Percentiles rank a stretch among this genome's conserved stretches.
Evolutionary conservation across 805 yeast genomes (phyloP).

Genomic region (Ogataea salicorniae): DNA sequence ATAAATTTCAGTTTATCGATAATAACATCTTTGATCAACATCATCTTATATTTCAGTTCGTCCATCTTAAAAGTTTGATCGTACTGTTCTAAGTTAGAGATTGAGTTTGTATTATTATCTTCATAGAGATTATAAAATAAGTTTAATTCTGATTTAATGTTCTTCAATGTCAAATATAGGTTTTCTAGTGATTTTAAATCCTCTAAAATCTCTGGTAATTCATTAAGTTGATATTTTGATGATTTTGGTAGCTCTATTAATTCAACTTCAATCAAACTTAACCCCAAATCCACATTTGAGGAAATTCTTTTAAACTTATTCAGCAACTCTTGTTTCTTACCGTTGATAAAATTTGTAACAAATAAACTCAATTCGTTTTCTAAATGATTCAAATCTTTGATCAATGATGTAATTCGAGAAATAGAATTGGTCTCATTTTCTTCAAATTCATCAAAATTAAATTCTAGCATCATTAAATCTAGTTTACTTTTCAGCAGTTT

Average conservation of each 20-base stretch:
- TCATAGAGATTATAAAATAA: constrained; percentile 3
- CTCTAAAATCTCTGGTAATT: constrained; percentile 30
- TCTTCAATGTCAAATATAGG: constrained; percentile 22
- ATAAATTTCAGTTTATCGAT: constrained; percentile 37
- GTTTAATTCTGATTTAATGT: constrained; percentile 9
- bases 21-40: constrained; percentile 32
- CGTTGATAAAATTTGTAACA: constrained; percentile 31
- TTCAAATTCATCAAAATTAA: constrained; percentile 12
- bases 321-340: constrained; percentile 23
- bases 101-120: constrained; percentile 1
- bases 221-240: constrained; percentile 33
- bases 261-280: constrained; percentile 16
- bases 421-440: constrained; percentile 16
- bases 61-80: constrained; percentile 20
- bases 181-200: constrained; percentile 32
- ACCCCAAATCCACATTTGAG: constrained; percentile 13
- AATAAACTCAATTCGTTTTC: constrained; percentile 28
- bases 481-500: constrained; percentile 15
- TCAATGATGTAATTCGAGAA: constrained; percentile 5
- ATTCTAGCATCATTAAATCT: constrained; percentile 14
- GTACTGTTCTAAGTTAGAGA: constrained; percentile 12
- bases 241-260: constrained; percentile 22
- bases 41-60: constrained; percentile 35
- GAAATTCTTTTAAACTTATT: constrained; percentile 23
- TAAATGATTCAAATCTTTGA: constrained; percentile 28